Evolutionary conservation across 352 stramenopile genomes (phyloP), one percentile per base, ranked within the genome.

Genomic region (Blastocystis sp.): DNA sequence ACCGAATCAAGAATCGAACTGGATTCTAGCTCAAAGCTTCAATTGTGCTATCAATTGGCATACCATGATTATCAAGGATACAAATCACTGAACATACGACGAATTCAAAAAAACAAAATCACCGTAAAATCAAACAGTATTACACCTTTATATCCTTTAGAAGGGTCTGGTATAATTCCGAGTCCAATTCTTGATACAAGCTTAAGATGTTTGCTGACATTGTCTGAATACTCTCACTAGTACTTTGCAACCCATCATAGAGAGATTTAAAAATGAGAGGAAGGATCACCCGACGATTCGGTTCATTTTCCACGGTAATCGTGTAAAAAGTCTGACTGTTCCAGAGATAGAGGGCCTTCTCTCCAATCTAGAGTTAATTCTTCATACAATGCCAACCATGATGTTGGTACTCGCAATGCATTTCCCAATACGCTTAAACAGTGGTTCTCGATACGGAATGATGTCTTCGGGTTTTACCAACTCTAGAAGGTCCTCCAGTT

Each of bases 401-500:
- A 91, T 88, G 71, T 90, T 88, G 59, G 77, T 67, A 77, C 87
- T 89, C 19, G 52, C 51, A 58, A 92, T 89, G 27, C 63, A 91
- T 59, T 90, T 90, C 0, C 80, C 58, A 6, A 91, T 52, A 7
- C 88, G 88, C 51, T 88, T 87, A 58, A 89, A 81, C 24, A 91
- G 75, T 0, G 73, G 78, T 7, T 65, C 57, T 35, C 88, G 69
- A 42, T 81, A 86, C 19, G 89, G 37, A 5, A 73, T 42, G 54
- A 95, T 88, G 86, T 95, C 90, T 39, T 97, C 93, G 16, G 86
- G 90, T 29, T 91, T 94, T 71, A 98, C 92, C 0, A 98, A 90
- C 91, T 99, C 96, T 6, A 98, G 89, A 88, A 99, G 97, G 89
- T 99, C 96, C 90, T 99, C 96, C 12, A 99, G 90, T 89, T 98